A percentile compares a stretch with the other conserved stretches of the same genome.
These are phyloP conservation scores for Pontederia paniculata DNA, from an alignment of 176 grass and related monocot species.

Conservation along the genomic window DNA sequence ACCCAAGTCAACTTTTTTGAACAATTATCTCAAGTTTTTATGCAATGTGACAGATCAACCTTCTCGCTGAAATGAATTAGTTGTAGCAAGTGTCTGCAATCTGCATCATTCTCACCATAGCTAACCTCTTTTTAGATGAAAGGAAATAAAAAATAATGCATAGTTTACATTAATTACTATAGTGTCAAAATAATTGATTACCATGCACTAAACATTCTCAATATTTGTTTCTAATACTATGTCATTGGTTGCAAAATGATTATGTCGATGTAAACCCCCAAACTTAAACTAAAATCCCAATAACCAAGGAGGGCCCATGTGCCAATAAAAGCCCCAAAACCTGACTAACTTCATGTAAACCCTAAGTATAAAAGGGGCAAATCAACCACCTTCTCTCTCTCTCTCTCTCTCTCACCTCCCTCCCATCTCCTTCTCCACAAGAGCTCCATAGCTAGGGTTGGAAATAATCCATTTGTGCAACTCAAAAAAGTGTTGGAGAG, in stretches of 20 bases:
- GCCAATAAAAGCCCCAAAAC: too few relatives aligned
- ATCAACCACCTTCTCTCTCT: too few relatives aligned
- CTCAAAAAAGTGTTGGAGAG: too few relatives aligned
- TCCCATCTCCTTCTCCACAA: too few relatives aligned
- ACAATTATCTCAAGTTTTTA: slow-evolving; percentile 84
- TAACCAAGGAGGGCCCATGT: too few relatives aligned
- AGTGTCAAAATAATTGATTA: slow-evolving; percentile 14
- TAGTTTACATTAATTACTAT: neutral
- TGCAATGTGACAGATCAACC: slow-evolving; percentile 51
- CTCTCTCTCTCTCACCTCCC: too few relatives aligned
- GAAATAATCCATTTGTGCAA: too few relatives aligned
- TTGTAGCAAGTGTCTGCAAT: slow-evolving; percentile 84
- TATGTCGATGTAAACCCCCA: slow-evolving; percentile 25
- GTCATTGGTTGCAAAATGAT: slow-evolving; percentile 16
- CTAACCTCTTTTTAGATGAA: slow-evolving; percentile 34
- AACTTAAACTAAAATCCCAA: too few relatives aligned
- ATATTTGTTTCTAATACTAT: slow-evolving; percentile 58
- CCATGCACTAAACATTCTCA: slow-evolving; percentile 87
- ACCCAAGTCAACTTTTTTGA: slow-evolving; percentile 55
- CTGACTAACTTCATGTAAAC: too few relatives aligned
- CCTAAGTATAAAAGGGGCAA: too few relatives aligned
- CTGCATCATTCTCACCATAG: slow-evolving; percentile 87
- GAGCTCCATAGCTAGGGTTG: too few relatives aligned
- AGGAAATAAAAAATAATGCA: neutral
- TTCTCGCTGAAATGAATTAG: slow-evolving; percentile 85